Base-by-base conservation (phyloP, 805 yeast genomes). In the Clavispora santaluciae region DNA sequence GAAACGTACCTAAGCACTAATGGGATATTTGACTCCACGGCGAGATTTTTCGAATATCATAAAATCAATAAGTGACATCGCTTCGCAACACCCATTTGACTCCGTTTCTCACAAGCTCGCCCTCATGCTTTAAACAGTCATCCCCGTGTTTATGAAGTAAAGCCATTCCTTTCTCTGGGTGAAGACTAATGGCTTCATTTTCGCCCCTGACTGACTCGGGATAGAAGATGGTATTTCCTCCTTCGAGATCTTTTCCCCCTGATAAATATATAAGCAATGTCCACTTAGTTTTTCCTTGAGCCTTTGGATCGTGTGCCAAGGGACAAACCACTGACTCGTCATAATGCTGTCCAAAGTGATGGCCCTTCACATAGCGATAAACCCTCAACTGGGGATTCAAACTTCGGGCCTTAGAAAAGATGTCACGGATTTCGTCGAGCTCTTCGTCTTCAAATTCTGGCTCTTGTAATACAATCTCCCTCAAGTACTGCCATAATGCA, bases 131-230 rank as follows among this genome's bases (percentile, higher is more conserved):
- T 44, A 80, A 52, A 54, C 86, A 80, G 46, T 79, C 83, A 44
- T 76, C 79, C 0, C 86, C 85, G 54, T 80, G 86, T 48, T 78
- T 78, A 50, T 80, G 86, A 35, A 80, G 56, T 31, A 80, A 61
- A 0, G 81, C 82, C 73, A 73, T 64, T 0, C 85, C 86, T 41
- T 62, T 67, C 13, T 55, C 51, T 0, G 84, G 83, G 41, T 69
- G 73, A 3, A 77, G 64, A 12, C 60, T 61, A 21, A 64, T 47
- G 1, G 61, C 60, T 16, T 53, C 45, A 8, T 10, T 15, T 2
- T 48, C 45, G 0, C 53, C 54, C 6, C 57, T 51, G 6, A 25
- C 21, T 7, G 31, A 15, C 13, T 55, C 54, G 3, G 64, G 64
- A 45, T 78, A 66, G 46, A 80, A 80, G 4, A 75, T 63, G 0